A percentile compares a stretch with the other conserved stretches of the same genome.
Conservation (phyloP, 2,329 filamentous ascomycete species). For the Hymenoscyphus linearis region DNA sequence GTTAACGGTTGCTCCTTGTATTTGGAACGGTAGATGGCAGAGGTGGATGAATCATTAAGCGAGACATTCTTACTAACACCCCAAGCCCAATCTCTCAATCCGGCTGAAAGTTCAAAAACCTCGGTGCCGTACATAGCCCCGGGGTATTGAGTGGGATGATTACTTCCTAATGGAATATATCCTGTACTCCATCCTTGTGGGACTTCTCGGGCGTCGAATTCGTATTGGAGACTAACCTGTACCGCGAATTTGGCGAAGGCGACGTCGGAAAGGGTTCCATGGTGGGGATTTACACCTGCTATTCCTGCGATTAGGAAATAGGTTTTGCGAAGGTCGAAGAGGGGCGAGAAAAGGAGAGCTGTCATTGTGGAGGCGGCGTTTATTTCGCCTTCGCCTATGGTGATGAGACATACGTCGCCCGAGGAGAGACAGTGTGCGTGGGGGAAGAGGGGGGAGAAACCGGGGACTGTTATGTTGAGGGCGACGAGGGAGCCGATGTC, state of each 20-base stretch:
- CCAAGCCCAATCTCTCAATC: slow-evolving; percentile 44
- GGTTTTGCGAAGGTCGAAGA: slow-evolving; percentile 58
- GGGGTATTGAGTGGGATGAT: slow-evolving; percentile 48
- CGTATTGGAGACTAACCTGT: slow-evolving; percentile 69
- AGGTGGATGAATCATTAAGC: slow-evolving; percentile 44
- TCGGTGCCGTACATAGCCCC: slow-evolving; percentile 58
- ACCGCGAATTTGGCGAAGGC: slow-evolving; percentile 63
- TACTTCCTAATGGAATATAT: slow-evolving; percentile 59
- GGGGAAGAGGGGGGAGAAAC: slow-evolving; percentile 56
- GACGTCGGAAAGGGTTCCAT: slow-evolving; percentile 59
- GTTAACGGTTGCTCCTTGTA: slow-evolving; percentile 37
- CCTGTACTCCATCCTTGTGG: slow-evolving; percentile 58
- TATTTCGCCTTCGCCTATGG: slow-evolving; percentile 52
- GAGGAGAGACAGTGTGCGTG: slow-evolving; percentile 56
- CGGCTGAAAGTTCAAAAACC: slow-evolving; percentile 58
- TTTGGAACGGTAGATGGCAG: slow-evolving; percentile 46
- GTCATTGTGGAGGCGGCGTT: slow-evolving; percentile 63
- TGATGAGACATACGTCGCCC: slow-evolving; percentile 59
- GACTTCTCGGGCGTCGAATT: slow-evolving; percentile 65
- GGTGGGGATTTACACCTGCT: slow-evolving; percentile 64
- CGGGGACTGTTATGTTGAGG: slow-evolving; percentile 50
- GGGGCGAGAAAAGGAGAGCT: slow-evolving; percentile 53
- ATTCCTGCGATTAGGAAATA: slow-evolving; percentile 70
- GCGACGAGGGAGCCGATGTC: slow-evolving; percentile 44
- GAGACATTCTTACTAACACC: slow-evolving; percentile 44